Percentiles rank a stretch among this genome's conserved stretches.
phyloP scores from a whole-genome alignment of 108 stramenopile species.

The Bacterosira constricta region DNA sequence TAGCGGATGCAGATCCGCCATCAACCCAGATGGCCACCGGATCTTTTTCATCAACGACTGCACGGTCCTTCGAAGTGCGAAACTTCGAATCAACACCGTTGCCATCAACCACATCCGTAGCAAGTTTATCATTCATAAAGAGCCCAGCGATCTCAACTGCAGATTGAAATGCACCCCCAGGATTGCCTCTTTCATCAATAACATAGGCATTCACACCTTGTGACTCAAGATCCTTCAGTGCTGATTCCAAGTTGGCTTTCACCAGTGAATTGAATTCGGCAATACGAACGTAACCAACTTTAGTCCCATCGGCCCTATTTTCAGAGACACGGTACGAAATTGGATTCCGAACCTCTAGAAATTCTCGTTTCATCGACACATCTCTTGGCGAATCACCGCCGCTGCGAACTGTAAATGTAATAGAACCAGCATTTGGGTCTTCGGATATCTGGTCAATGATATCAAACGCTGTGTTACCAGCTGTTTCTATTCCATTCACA shows the following conservation, averaged over 20 bases:
- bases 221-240: slow-evolving; percentile 67
- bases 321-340: slow-evolving; percentile 71
- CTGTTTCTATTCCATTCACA: slow-evolving; percentile 76
- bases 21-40: slow-evolving; percentile 85
- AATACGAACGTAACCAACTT: slow-evolving; percentile 88
- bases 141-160: slow-evolving; percentile 94
- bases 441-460: slow-evolving; percentile 87
- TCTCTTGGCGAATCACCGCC: slow-evolving; percentile 29
- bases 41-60: slow-evolving; percentile 50
- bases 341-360: slow-evolving; percentile 68
- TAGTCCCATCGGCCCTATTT: slow-evolving; percentile 72
- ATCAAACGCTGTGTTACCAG: slow-evolving; percentile 82
- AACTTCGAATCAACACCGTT: slow-evolving; percentile 72
- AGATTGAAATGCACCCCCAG: slow-evolving; percentile 93
- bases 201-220: slow-evolving; percentile 86
- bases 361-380: slow-evolving; percentile 65
- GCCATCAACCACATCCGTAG: slow-evolving; percentile 81
- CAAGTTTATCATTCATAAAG: slow-evolving; percentile 79
- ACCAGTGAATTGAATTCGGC: slow-evolving; percentile 88
- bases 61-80: slow-evolving; percentile 59
- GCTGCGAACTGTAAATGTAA: slow-evolving; percentile 69
- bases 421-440: slow-evolving; percentile 63
- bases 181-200: slow-evolving; percentile 88
- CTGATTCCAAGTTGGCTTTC: slow-evolving; percentile 74
- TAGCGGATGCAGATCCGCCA: slow-evolving; percentile 81